Base-by-base conservation (phyloP, 2,329 filamentous ascomycete species). In the Endocalyx cinctus region DNA sequence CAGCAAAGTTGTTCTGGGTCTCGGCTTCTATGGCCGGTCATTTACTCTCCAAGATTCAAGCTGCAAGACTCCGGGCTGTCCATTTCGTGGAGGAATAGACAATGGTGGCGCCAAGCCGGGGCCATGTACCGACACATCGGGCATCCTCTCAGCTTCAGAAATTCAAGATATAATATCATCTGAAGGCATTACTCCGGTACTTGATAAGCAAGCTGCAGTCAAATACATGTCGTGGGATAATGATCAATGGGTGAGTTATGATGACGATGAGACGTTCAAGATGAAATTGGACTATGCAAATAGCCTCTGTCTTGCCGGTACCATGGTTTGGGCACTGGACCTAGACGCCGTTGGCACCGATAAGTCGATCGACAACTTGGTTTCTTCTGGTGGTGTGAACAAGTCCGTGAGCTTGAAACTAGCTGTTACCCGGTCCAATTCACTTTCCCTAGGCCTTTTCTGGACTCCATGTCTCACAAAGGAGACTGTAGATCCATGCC, bases 221-320 rank as follows among this genome's bases (percentile, higher is more conserved):
- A 59, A 62, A 35, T 54, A 50, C 10, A 31, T 63, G n/a, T 52
- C 51, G 1, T 63, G 46, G 34, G 52, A 56, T 33, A 42, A 37
- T 2, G 44, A 63, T 35, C 58, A 69, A 39, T 70, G 62, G 65
- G 56, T 67, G 2, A 54, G 50, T 3, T 69, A 50, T 25, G 64
- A 67, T 41, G 60, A 67, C 34, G 31, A 37, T 2, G 51, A 56
- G 1, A 66, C 63, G 0, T 47, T 64, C 12, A 42, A 51, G 20
- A 18, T 46, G 22, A 64, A 65, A 41, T 46, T 46, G 1, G 45
- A 55, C 5, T 57, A 41, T 19, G 60, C 60, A 2, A 58, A 59
- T 27, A 19, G 44, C 0, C 31, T 42, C 0, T 57, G 63, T 7
- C 40, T 66, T 0, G 43, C 47, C 7, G 57, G 57, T 17, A 35